Evolutionary conservation across 2,329 filamentous ascomycete species (phyloP).

Genomic region (Trichoderma polysporum): DNA sequence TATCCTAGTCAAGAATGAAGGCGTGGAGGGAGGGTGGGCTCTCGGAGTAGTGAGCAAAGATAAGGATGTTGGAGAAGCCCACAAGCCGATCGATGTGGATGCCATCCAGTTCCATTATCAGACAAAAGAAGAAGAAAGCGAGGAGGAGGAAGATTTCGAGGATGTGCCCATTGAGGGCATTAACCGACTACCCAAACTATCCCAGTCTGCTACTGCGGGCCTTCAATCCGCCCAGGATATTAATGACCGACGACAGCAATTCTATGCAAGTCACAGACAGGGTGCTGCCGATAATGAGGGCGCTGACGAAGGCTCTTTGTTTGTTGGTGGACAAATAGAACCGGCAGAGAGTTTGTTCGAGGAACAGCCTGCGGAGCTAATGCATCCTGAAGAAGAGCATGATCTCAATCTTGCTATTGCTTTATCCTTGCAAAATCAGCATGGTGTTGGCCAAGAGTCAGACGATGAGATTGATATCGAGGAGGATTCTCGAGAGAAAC

Average conservation of each 20-base stretch:
- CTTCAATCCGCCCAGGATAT: conserved; percentile 30
- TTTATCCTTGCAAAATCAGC: conserved; percentile 72
- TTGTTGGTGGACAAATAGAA: conserved; percentile 36
- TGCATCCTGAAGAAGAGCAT: conserved; percentile 45
- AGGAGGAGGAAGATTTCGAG: conserved; percentile 80
- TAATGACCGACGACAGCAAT: conserved; percentile 30
- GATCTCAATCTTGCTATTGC: conserved; percentile 81
- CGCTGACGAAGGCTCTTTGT: conserved; percentile 51
- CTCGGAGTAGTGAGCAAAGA: conserved; percentile 87
- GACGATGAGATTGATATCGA: conserved; percentile 47
- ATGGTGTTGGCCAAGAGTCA: conserved; percentile 40
- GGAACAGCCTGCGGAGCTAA: conserved; percentile 39
- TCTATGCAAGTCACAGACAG: conserved; percentile 27
- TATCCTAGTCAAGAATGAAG: conserved; percentile 92
- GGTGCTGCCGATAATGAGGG: conserved; percentile 36
- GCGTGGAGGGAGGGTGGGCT: conserved; percentile 93
- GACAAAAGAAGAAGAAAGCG: conserved; percentile 58
- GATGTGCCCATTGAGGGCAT: conserved; percentile 89
- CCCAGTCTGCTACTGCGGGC: conserved; percentile 26
- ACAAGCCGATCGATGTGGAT: conserved; percentile 93
- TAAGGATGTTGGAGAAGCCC: conserved; percentile 73
- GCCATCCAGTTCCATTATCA: conserved; percentile 58
- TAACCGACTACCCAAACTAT: conserved; percentile 71
- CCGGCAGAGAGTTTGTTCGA: conserved; percentile 21
- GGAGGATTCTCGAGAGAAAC: conserved; percentile 46